Evolutionary conservation across 371 early-diverging fungal species (phyloP), one percentile per base, ranked within the genome.

Genomic region (Dichotomocladium elegans): DNA sequence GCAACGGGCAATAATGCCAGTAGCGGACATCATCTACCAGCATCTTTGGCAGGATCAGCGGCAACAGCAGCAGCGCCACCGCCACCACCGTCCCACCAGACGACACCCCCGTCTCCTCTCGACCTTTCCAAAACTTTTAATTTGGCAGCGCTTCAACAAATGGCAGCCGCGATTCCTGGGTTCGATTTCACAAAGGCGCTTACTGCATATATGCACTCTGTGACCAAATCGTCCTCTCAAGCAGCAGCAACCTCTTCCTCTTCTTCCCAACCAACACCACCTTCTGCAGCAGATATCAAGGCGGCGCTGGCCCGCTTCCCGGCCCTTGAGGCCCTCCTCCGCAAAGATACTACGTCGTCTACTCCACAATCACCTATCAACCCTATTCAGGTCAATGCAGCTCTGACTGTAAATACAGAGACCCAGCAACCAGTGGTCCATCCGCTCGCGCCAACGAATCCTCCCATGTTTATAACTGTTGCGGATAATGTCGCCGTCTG

Each of bases 401-500:
- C 49, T 28, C 5, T 42, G 17, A 10, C 33, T 49, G 51, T 57
- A 28, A 37, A 45, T 47, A 48, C 46, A 10, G 53, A 49, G 31
- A 44, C 31, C 24, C 47, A 58, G 14, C 58, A 43, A 41, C 52
- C 45, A 41, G 40, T 62, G n/a, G 57, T 65, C 10, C 57, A 58
- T 33, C 54, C 66, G 3, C 57, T 51, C 14, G 41, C 41, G 40
- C 53, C 58, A 5, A 60, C 66, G 1, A 55, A 57, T 12, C 87
- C 91, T 14, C 74, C 73, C 40, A 86, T 89, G 51, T 86, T 83
- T 50, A 74, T 89, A 55, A 89, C 91, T 2, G 68, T 87, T 24
- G 77, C 89, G 46, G 91, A 90, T 46, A 78, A 81, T 17, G 80
- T 86, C 15, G 83, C 87, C 0, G 87, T 89, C 15, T 90, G 86